These are phyloP conservation scores for Ophiostoma pallidulum DNA, from an alignment of 2,329 filamentous ascomycete genomes.

Conservation along the genomic window DNA sequence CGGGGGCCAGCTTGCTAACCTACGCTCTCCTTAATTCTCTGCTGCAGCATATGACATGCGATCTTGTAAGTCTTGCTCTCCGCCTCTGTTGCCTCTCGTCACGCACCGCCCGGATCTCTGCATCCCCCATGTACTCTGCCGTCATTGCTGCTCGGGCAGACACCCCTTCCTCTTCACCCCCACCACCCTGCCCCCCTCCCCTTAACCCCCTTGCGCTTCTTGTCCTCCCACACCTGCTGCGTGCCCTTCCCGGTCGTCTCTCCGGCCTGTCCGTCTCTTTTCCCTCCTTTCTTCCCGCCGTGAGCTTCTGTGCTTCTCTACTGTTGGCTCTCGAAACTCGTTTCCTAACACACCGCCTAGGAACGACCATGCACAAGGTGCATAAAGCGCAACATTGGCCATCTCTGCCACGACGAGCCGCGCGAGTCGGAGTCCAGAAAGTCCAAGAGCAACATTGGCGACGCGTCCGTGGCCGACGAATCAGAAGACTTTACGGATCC, in stretches of 20 bases:
- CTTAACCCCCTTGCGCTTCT: slow-evolving; percentile 3
- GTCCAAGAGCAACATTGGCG: slow-evolving; percentile 54
- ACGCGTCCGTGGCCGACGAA: slow-evolving; percentile 50
- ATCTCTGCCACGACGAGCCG: slow-evolving; percentile 96
- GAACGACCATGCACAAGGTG: slow-evolving; percentile 94
- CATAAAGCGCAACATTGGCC: slow-evolving; percentile 97
- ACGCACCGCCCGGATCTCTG: neutral
- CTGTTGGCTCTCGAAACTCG: no score
- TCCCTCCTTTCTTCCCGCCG: no score
- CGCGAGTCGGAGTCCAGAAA: slow-evolving; percentile 77
- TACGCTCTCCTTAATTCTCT: slow-evolving; percentile 14
- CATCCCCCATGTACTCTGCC: neutral
- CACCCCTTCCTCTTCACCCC: neutral
- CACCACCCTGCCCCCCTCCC: neutral
- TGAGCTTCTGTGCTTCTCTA: slow-evolving; percentile 8
- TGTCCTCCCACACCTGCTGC: slow-evolving; percentile 14
- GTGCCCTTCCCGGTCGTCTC: neutral
- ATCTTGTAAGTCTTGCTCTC: slow-evolving; percentile 58
- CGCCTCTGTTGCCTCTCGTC: neutral
- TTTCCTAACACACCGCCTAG: slow-evolving; percentile 34
- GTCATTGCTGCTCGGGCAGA: slow-evolving; percentile 8
- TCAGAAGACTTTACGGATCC: slow-evolving; percentile 46
- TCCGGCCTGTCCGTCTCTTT: no score
- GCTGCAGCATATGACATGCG: slow-evolving; percentile 79
- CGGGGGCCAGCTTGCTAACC: no score